phyloP scores from a whole-genome alignment of 202 grass and related monocot genomes.

The Panicum virgatum region DNA sequence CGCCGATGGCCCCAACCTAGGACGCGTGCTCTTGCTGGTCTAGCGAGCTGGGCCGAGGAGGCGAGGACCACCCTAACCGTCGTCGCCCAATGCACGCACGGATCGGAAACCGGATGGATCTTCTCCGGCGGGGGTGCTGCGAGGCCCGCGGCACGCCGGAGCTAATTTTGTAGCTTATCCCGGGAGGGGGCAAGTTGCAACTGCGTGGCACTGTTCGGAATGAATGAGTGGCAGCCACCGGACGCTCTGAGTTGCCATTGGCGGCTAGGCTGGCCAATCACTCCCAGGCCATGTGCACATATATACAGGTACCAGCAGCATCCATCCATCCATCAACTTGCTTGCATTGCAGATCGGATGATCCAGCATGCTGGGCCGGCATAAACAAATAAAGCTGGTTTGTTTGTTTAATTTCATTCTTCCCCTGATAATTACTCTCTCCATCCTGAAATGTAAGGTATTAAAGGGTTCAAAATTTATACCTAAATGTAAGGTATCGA shows the following conservation, averaged over 20 bases:
- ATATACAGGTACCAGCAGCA: too few species aligned
- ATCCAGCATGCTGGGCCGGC: background rate
- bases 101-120: background rate
- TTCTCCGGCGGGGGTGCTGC: too few species aligned
- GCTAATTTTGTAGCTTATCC: background rate
- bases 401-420: fast-evolving
- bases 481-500: too few species aligned
- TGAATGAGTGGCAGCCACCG: background rate
- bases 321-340: background rate
- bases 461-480: too few species aligned
- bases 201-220: background rate
- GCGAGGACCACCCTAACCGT: background rate
- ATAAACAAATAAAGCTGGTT: background rate
- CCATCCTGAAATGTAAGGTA: too few species aligned
- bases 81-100: background rate
- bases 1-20: background rate
- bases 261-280: background rate
- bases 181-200: background rate
- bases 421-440: background rate
- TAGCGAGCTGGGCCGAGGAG: too few species aligned
- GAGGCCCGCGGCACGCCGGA: background rate
- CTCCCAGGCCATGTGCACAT: background rate
- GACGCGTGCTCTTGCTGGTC: background rate
- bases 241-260: background rate
- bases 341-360: background rate